Conservation (phyloP, 2,329 filamentous ascomycete genomes). For the Verticillium longisporum region DNA sequence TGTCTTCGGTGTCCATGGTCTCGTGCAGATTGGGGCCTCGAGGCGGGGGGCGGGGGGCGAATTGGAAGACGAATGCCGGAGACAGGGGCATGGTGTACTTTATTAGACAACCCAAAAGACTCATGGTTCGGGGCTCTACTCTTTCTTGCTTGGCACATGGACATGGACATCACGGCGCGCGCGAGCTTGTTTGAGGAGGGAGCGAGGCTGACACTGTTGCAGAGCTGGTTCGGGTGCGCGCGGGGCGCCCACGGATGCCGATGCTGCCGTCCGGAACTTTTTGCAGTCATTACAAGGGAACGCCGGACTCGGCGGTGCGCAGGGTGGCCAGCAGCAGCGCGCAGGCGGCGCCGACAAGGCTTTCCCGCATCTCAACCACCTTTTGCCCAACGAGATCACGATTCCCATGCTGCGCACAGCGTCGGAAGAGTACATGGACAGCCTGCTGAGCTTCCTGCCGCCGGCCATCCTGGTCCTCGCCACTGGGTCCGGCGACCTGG, state of each 20-base stretch:
- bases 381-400: conserved; percentile 72
- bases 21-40: neutral
- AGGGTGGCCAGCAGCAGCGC: conserved; percentile 23
- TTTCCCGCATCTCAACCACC: conserved; percentile 80
- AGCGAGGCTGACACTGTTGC: neutral
- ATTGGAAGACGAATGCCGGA: neutral
- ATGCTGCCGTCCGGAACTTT: conserved; percentile 78
- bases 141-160: conserved; percentile 1
- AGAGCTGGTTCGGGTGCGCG: neutral
- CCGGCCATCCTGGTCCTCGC: conserved; percentile 71
- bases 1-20: neutral
- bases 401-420: conserved; percentile 65
- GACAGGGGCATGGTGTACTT: neutral
- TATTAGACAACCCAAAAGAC: conserved; percentile 1
- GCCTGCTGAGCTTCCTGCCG: conserved; percentile 71
- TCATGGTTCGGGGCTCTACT: conserved; percentile 2
- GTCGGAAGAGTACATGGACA: conserved; percentile 61
- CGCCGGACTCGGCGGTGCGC: conserved; percentile 27
- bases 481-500: conserved; percentile 52
- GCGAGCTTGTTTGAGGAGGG: neutral
- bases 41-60: neutral
- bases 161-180: conserved; percentile 1
- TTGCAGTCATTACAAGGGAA: conserved; percentile 69
- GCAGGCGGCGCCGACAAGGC: conserved; percentile 40
- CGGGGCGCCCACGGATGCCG: conserved; percentile 49